These are phyloP conservation scores for Miscanthus lutarioriparius DNA, from an alignment of 176 grass and related monocot genomes.

Conservation along the genomic window DNA sequence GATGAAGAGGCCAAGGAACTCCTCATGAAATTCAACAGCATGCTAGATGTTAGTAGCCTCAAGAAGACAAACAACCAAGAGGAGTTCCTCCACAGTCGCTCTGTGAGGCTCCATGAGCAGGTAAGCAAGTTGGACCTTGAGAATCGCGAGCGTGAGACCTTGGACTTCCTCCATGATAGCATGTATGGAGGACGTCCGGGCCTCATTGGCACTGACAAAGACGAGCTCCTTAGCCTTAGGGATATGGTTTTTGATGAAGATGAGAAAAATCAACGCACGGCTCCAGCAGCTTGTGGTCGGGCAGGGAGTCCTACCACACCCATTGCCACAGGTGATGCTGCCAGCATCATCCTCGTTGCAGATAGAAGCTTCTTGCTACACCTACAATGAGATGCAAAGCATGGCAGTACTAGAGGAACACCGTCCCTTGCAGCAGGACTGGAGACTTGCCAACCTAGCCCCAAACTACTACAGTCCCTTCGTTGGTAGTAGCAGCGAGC, in stretches of 20 bases:
- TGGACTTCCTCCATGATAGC: slow-evolving; percentile 21
- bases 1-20: neutral
- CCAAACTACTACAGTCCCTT: neutral
- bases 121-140: neutral
- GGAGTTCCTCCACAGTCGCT: slow-evolving; percentile 27
- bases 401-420: neutral
- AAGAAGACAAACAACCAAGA: slow-evolving; percentile 41
- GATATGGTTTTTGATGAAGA: neutral
- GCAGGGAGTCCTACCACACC: neutral
- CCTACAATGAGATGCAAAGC: neutral
- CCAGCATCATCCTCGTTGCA: neutral
- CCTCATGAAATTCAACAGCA: neutral
- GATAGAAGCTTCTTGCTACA: too few species aligned
- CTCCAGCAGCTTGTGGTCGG: neutral
- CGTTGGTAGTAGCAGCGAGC: too few species aligned
- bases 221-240: slow-evolving; percentile 17
- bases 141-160: neutral
- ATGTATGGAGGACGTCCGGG: neutral
- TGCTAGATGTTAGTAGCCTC: slow-evolving; percentile 36
- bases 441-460: neutral
- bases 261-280: neutral
- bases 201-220: neutral
- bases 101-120: slow-evolving; percentile 18
- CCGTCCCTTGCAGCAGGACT: neutral
- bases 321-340: too few species aligned